Base-by-base conservation (phyloP, 805 yeast genomes). In the Brettanomyces sp. region DNA sequence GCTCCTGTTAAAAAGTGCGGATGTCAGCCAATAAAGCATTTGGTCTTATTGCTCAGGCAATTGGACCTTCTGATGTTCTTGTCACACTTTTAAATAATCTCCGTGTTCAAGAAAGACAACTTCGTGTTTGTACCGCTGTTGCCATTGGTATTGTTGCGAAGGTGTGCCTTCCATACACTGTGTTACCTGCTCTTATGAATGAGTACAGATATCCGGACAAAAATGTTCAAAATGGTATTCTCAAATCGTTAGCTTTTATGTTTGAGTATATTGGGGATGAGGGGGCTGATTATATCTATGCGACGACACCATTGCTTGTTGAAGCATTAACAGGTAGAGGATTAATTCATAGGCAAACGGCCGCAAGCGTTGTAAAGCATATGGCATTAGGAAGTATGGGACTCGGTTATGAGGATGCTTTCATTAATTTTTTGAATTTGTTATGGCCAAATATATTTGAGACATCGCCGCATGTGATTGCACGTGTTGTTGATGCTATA, bases 81-180 rank as follows among this genome's bases (percentile, higher is more conserved):
- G 90, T 82, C 1, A 83, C 95, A 47, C 67, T 93, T 35, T 65
- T 93, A 47, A 87, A 85, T 55, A 91, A 91, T 55, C 68, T 93
- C 52, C 75, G 86, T 49, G 95, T 90, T 6, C 98, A 91, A 60
- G 98, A 93, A 59, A 85, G 99, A 58, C 99, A 93, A 65, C 72
- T 87, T 38, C 82, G 99, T 58, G 96, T 93, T 7, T 91, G 96
- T 62, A 88, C 98, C 0, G 96, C 99, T 5, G 97, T 93, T 37
- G 99, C 99, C 0, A 86, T 93, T 52, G 99, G 95, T 35, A 89
- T 93, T 54, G 95, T 93, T 7, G 98, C 98, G 0, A 93, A 90
- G 48, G 80, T 85, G 0, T 93, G 98, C 63, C 78, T 87, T 0
- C 96, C 98, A 0, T 93, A 85, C 64, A 87, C 97, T 0, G 95